Evolutionary conservation across 1,139 yeast species (phyloP), one percentile per base, ranked within the genome.

Genomic region (Zygoascus meyerae): DNA sequence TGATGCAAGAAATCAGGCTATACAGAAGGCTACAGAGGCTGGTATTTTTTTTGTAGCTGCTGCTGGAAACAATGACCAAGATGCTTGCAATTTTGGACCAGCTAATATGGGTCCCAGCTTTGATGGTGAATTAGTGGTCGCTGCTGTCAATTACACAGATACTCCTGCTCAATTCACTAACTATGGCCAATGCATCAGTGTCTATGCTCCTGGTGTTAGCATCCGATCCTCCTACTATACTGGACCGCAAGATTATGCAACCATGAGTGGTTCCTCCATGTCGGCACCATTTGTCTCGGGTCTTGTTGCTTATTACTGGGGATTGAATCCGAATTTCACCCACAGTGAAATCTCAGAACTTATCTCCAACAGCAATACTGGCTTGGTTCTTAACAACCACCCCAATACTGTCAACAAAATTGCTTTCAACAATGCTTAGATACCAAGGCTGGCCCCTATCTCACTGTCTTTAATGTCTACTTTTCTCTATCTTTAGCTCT

Each of bases 201-300:
- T 86, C 1, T 83, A 83, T 66, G 89, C 95, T 0, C 79, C 92
- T 38, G 97, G 96, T 0, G 84, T 83, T 0, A 69, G 71, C 38
- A 81, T 89, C 64, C 43, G 78, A 81, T 58, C 74, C 74, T 50
- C 62, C 16, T 48, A 51, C 31, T 53, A 59, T 43, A 45, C 50
- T 14, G 47, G 57, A n/a, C 47, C 53, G 4, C 47, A 54, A 4
- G 45, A 55, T 15, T 69, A 78, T 1, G 76, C 70, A 40, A 56
- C 63, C 3, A 72, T 82, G 55, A 79, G 92, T 4, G 97, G 97
- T 0, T 87, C 95, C 0, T 87, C 96, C 1, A 86, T 87, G 95
- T 81, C 95, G 0, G 74, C 95, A 1, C 96, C 96, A 0, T 73
- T 79, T 2, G 84, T 86, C 10, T 73, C 94, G 0, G 97, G 97